Percentiles rank a stretch among this genome's conserved stretches.
Conservation (phyloP, 2,329 filamentous ascomycete genomes). For the Alternaria brassicicola region DNA sequence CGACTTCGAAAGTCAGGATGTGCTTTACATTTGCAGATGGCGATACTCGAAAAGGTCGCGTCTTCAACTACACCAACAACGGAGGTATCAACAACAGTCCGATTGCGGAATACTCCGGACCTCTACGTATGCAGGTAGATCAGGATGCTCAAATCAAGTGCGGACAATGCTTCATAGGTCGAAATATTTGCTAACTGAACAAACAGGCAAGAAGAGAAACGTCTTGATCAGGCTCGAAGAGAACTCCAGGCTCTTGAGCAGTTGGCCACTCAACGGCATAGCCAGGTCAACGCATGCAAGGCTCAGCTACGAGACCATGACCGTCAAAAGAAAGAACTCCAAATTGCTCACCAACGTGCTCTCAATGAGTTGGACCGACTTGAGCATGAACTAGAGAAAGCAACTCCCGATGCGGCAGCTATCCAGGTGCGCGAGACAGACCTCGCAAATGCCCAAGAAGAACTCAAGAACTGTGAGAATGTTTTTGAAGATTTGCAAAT, state of each 20-base stretch:
- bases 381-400: conserved; percentile 66
- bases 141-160: conserved; percentile 68
- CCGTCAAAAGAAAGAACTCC: conserved; percentile 56
- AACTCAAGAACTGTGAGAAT: conserved; percentile 64
- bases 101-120: conserved; percentile 59
- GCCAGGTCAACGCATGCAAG: conserved; percentile 58
- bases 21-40: conserved; percentile 72
- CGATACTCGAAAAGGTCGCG: conserved; percentile 65
- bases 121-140: conserved; percentile 81
- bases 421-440: conserved; percentile 43
- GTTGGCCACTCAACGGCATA: conserved; percentile 40
- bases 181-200: conserved; percentile 8
- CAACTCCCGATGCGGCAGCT: conserved; percentile 65
- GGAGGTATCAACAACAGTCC: conserved; percentile 60
- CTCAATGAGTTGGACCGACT: conserved; percentile 69
- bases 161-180: not conserved
- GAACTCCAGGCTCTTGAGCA: conserved; percentile 36
- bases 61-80: conserved; percentile 47
- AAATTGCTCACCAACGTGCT: conserved; percentile 63
- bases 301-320: conserved; percentile 58
- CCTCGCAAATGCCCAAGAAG: conserved; percentile 36
- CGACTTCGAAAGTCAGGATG: conserved; percentile 70
- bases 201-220: conserved; percentile 52
- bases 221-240: conserved; percentile 57
- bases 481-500: conserved; percentile 58